Base-by-base conservation (phyloP, 495 filamentous ascomycete species). In the Talaromyces stipitatus region DNA sequence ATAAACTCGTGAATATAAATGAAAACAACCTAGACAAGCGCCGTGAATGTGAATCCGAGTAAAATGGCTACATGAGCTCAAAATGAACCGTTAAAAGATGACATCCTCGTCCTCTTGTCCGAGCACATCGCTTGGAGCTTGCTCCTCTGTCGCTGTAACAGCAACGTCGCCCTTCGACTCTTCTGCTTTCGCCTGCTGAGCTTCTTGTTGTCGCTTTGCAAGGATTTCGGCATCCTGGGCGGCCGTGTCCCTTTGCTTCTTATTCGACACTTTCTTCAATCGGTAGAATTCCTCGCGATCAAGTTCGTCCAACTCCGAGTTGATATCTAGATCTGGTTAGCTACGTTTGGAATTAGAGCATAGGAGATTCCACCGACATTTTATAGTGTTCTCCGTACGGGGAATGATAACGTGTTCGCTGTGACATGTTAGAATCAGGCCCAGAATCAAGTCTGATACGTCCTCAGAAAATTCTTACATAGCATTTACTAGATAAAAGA, bases 251-350 rank as follows among this genome's bases (percentile, higher is more conserved):
- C 90, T 75, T 66, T 95, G 88, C 67, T 98, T 98, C 76, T 97
- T 97, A 64, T 81, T 82, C n/a, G 90, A 90, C 22, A 96, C 92
- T 79, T 99, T 99, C 78, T 97, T 99, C 64, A 99, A 75, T 52
- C 94, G 84, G 71, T 95, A 98, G 73, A 99, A 99, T 64, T 99
- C 94, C 70, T 99, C 94, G 75, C 94, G 81, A 76, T 99, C 94
- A 38, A 99, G 78, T 75, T 99, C 94, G 68, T 99, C 94, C 14
- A 99, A 85, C 68, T 99, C 94, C 9, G 91, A 95, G 75, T 96
- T 99, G 81, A 99, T 99, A 67, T 98, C 86, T 89, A 14, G 18
- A 23, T 16, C 14, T 26, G 9, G 59, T 73, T 62, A 71, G 63
- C 36, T 23, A 14, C 12, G 30, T 18, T 18, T 47, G 11, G 10